Base-by-base conservation (phyloP, 177 flowering plant genomes). In the Vitis hybrid region DNA sequence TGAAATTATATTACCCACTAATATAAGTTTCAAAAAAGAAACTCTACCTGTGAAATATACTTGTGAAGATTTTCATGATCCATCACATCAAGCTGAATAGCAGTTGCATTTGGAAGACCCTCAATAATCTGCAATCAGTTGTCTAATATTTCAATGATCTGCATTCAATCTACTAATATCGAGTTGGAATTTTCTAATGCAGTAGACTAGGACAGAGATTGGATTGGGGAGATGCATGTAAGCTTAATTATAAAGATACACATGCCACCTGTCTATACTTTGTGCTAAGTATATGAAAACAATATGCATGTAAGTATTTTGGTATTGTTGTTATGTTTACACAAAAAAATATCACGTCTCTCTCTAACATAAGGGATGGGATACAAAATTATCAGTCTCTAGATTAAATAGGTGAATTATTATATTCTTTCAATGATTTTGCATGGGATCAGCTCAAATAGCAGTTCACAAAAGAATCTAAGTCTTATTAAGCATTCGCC, bases 81-180 rank as follows among this genome's bases (percentile, higher is more conserved):
- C 74, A 20, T 71, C 64, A 85, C 87, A 80, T 96, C 97, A 70
- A 96, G 91, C 84, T 90, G 86, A 81, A 86, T 68, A 33, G 98
- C 95, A 13, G 69, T 80, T 73, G 92, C 90, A 77, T 93, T 84
- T 66, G 93, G 84, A 75, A 93, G 84, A 16, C 90, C 97, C 76
- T 90, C 89, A 79, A 83, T 66, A 10, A 79, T 81, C 99, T 95
- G 80, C 53, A 65, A 16, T 16, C 50, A 15, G 26, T 51, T 16
- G 11, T 50, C 63, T 50, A 59, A 5, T 19, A 59, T 63, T 79
- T 90, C 89, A 79, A 83, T 66, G 8, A 79, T 81, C 99, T 95
- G 80, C 50, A 62, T 20, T 16, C 31, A 11, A 39, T 51, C 22
- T 10, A 31, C 63, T 50, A 62, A 5, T 19, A 59, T 63, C 22